Evolutionary conservation across 768 basidiomycete species (phyloP).

Genomic region (Asterophora lycoperdoides): DNA sequence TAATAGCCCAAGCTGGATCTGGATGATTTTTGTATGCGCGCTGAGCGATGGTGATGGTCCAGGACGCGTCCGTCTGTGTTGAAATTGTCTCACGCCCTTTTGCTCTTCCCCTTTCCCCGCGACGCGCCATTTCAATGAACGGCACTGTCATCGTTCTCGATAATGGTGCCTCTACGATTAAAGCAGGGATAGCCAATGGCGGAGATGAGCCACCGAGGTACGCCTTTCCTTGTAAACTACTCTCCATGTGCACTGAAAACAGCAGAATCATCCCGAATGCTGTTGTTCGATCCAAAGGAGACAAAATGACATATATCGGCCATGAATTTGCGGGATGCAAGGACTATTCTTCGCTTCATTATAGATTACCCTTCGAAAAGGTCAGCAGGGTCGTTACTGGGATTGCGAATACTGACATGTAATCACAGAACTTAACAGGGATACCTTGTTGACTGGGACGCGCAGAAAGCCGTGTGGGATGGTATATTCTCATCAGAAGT

Average conservation of each 20-base stretch:
- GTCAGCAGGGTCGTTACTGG: conserved; percentile 35
- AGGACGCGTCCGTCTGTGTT: not conserved
- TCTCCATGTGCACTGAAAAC: not conserved
- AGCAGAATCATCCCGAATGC: conserved; percentile 74
- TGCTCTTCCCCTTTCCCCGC: not conserved
- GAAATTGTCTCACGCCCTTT: not conserved
- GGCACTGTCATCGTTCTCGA: conserved; percentile 64
- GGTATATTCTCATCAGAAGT: conserved; percentile 73
- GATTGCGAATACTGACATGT: conserved; percentile 9
- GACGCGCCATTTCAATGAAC: conserved; percentile 8
- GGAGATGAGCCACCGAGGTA: conserved; percentile 26
- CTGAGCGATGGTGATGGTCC: not conserved
- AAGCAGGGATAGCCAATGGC: conserved; percentile 53
- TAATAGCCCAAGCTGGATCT: no score
- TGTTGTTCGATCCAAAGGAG: conserved; percentile 79
- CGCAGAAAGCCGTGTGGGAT: conserved; percentile 93
- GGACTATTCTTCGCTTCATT: conserved; percentile 79
- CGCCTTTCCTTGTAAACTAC: conserved; percentile 17
- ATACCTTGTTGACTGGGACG: conserved; percentile 92
- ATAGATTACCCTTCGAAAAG: conserved; percentile 85
- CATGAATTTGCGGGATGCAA: conserved; percentile 76
- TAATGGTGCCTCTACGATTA: conserved; percentile 84
- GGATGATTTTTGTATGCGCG: no score
- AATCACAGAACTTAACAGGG: conserved; percentile 51
- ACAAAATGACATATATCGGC: conserved; percentile 78